Percentiles rank a stretch among this genome's conserved stretches.
Evolutionary conservation across 2,329 filamentous ascomycete species (phyloP).

Genomic region (Domatiomyces catenatus): DNA sequence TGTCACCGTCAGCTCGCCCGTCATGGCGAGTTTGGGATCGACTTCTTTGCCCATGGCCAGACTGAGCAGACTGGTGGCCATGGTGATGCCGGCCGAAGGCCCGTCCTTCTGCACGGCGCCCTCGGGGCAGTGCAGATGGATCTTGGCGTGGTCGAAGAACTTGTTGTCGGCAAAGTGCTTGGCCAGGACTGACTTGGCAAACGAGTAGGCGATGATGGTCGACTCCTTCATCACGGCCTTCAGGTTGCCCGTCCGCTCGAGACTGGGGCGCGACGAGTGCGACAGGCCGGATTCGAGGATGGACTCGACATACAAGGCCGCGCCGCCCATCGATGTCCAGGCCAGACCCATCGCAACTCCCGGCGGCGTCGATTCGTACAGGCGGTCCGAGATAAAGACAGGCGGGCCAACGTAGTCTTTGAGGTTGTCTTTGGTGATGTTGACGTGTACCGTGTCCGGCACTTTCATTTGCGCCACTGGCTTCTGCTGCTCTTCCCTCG

Average conservation of each 20-base stretch:
- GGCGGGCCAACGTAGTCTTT: constrained; percentile 96
- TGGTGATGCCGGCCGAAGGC: constrained; percentile 86
- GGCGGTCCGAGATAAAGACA: constrained; percentile 83
- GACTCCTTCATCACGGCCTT: constrained; percentile 98
- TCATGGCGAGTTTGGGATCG: constrained; percentile 87
- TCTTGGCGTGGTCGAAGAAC: constrained; percentile 90
- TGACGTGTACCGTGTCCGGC: constrained; percentile 71
- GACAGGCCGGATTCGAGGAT: constrained; percentile 75
- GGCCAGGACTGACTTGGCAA: constrained; percentile 77
- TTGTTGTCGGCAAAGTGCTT: constrained; percentile 74
- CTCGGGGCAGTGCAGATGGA: constrained; percentile 93
- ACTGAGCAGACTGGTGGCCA: constrained; percentile 85
- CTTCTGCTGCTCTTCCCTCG: constrained; percentile 47
- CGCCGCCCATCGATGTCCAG: constrained; percentile 94
- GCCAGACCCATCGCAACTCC: constrained; percentile 96
- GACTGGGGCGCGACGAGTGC: constrained; percentile 55
- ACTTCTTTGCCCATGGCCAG: constrained; percentile 66
- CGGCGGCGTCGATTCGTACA: constrained; percentile 85
- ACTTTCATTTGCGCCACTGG: constrained; percentile 43
- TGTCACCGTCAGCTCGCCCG: constrained; percentile 88
- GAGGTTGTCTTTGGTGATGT: constrained; percentile 74
- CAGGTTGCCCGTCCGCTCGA: constrained; percentile 88
- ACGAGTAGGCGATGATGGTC: constrained; percentile 86
- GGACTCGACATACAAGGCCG: constrained; percentile 91
- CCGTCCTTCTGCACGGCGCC: constrained; percentile 91